Percentiles rank a stretch among this genome's conserved stretches.
These are phyloP conservation scores for Coemansia sp. DNA, from an alignment of 192 early-diverging fungal genomes.

Conservation along the genomic window DNA sequence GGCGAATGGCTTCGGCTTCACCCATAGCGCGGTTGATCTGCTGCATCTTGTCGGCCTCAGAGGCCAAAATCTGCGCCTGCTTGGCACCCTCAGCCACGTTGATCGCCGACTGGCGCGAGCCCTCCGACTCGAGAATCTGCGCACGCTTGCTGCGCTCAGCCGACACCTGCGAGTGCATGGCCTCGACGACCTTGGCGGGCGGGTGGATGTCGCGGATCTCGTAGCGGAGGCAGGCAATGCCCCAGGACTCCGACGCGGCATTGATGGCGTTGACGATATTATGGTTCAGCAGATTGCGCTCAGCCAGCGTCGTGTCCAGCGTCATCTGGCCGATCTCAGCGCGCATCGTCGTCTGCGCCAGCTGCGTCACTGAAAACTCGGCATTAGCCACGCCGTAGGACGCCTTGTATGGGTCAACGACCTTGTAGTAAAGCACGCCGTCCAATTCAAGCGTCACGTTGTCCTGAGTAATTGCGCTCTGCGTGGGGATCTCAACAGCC, in stretches of 20 bases:
- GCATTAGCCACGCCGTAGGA: constrained; percentile 95
- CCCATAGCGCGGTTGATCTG: constrained; percentile 90
- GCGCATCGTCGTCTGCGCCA: constrained; percentile 99
- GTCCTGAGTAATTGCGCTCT: constrained; percentile 93
- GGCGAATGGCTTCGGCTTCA: constrained; percentile 87
- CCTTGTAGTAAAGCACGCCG: constrained; percentile 95
- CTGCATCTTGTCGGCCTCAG: constrained; percentile 88
- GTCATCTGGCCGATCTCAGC: constrained; percentile 99
- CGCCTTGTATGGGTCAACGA: constrained; percentile 91
- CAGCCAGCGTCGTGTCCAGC: constrained; percentile 91
- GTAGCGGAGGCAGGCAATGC: constrained; percentile 93
- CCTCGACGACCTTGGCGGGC: constrained; percentile 89
- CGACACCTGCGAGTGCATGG: constrained; percentile 98
- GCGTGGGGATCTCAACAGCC: constrained; percentile 89
- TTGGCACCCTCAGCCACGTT: constrained; percentile 97
- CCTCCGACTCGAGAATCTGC: constrained; percentile 89
- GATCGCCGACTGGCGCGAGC: constrained; percentile 88
- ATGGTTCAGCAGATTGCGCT: constrained; percentile 89
- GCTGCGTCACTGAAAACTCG: constrained; percentile 93
- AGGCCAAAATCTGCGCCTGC: constrained; percentile 89
- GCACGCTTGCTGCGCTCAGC: constrained; percentile 96
- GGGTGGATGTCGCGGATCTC: constrained; percentile 97
- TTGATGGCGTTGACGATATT: constrained; percentile 97
- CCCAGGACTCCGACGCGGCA: constrained; percentile 91
- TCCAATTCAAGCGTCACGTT: constrained; percentile 96